Evolutionary conservation across 2,329 filamentous ascomycete species (phyloP).

Genomic region (Fusarium sp.): DNA sequence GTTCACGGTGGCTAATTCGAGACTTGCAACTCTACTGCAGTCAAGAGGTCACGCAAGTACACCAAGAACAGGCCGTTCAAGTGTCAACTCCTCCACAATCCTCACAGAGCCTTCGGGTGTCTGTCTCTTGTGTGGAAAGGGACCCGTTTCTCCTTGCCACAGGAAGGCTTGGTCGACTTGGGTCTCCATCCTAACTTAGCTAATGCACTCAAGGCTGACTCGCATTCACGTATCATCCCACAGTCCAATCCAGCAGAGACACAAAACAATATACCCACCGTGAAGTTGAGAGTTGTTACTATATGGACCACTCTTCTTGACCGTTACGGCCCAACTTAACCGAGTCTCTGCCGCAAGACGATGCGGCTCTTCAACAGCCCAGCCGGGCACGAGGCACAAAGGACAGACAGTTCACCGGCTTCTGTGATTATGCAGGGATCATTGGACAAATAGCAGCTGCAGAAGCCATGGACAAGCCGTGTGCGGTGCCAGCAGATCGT

Average conservation of each 20-base stretch:
- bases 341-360: neutral
- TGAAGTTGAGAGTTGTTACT: slow-evolving; percentile 2
- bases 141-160: neutral
- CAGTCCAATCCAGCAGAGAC: slow-evolving; percentile 27
- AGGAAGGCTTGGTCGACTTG: neutral
- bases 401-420: neutral
- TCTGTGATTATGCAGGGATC: slow-evolving; percentile 29
- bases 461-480: slow-evolving; percentile 27
- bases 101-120: neutral
- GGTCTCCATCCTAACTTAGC: slow-evolving; percentile 15
- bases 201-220: slow-evolving; percentile 24
- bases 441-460: slow-evolving; percentile 22
- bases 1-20: slow-evolving; percentile 34
- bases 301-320: neutral
- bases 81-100: slow-evolving; percentile 1
- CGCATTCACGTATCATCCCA: slow-evolving; percentile 16
- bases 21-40: neutral
- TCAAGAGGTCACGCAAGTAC: slow-evolving; percentile 13
- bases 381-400: neutral
- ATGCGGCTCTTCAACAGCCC: slow-evolving; percentile 21
- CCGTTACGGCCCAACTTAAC: slow-evolving; percentile 2
- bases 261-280: slow-evolving; percentile 19
- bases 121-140: neutral
- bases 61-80: slow-evolving; percentile 12
- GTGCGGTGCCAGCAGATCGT: slow-evolving; percentile 39